Percentiles rank a stretch among this genome's conserved stretches.
phyloP scores from a whole-genome alignment of 169 alveolate species.

The Eimeria nieschulzi region DNA sequence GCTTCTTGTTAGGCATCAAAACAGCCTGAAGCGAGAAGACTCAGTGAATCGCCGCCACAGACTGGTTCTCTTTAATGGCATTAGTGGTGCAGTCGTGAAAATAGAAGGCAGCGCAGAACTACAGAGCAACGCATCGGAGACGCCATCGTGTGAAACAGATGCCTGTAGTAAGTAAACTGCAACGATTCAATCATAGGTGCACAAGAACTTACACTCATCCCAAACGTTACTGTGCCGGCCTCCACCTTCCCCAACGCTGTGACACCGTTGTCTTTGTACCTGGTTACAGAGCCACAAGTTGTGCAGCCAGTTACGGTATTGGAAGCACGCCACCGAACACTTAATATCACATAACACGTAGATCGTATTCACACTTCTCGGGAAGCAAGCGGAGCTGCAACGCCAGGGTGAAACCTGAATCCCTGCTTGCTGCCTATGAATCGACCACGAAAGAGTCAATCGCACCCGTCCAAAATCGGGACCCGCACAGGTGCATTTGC shows the following conservation, averaged over 20 bases:
- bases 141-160: background rate
- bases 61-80: too few relatives aligned
- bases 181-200: conserved; percentile 35
- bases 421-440: too few relatives aligned
- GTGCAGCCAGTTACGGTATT: too few relatives aligned
- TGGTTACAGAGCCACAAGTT: background rate
- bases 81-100: too few relatives aligned
- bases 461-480: conserved; percentile 90
- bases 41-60: conserved; percentile 15
- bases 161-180: conserved; percentile 1
- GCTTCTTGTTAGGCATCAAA: conserved; percentile 90
- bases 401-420: too few relatives aligned
- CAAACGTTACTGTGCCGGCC: conserved; percentile 77
- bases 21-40: conserved; percentile 83
- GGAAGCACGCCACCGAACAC: too few relatives aligned
- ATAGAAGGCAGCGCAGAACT: background rate
- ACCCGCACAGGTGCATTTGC: conserved; percentile 89
- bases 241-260: conserved; percentile 94
- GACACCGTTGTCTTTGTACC: conserved; percentile 92
- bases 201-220: conserved; percentile 71
- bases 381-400: too few relatives aligned
- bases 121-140: background rate
- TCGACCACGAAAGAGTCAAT: too few relatives aligned
- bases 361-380: too few relatives aligned
- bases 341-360: too few relatives aligned